A percentile compares a stretch with the other conserved stretches of the same genome.
phyloP scores from a whole-genome alignment of 306 rosid species.

The Fagus crenata region DNA sequence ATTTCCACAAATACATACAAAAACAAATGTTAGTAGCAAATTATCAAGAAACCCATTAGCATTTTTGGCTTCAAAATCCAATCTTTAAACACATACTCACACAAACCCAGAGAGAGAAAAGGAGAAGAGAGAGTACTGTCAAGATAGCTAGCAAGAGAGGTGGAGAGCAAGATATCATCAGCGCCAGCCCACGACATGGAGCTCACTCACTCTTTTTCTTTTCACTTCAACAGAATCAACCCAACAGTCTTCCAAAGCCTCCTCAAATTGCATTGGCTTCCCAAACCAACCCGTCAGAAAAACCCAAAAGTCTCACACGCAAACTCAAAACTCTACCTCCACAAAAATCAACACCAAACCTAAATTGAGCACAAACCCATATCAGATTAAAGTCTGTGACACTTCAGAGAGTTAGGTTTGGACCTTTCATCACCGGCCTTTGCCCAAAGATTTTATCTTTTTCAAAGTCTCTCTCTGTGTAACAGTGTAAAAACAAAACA shows the following conservation, averaged over 20 bases:
- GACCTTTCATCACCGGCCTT: slow-evolving; percentile 37
- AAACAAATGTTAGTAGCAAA: background rate
- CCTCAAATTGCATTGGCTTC: slow-evolving; percentile 34
- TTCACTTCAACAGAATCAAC: slow-evolving; percentile 7
- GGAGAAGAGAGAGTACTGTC: background rate
- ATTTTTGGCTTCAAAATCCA: slow-evolving; percentile 4
- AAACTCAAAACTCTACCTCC: background rate
- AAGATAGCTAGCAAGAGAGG: slow-evolving; percentile 11
- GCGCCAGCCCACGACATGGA: slow-evolving; percentile 11
- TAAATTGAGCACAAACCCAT: slow-evolving; percentile 16
- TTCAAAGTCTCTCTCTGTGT: background rate
- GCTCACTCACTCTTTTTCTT: background rate
- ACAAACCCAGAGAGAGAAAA: slow-evolving; percentile 5
- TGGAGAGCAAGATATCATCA: slow-evolving; percentile 3
- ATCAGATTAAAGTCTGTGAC: slow-evolving; percentile 6
- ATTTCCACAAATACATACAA: slow-evolving; percentile 15
- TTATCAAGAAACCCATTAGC: slow-evolving; percentile 5
- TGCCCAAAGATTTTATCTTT: slow-evolving; percentile 22
- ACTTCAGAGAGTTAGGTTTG: slow-evolving; percentile 30
- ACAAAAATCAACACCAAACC: slow-evolving; percentile 13
- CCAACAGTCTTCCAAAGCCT: background rate
- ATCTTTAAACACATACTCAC: background rate
- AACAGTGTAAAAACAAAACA: background rate
- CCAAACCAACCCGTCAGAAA: background rate
- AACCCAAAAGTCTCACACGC: background rate